These are phyloP conservation scores for Prunus campanulata DNA, from an alignment of 306 rosid genomes.

Conservation along the genomic window DNA sequence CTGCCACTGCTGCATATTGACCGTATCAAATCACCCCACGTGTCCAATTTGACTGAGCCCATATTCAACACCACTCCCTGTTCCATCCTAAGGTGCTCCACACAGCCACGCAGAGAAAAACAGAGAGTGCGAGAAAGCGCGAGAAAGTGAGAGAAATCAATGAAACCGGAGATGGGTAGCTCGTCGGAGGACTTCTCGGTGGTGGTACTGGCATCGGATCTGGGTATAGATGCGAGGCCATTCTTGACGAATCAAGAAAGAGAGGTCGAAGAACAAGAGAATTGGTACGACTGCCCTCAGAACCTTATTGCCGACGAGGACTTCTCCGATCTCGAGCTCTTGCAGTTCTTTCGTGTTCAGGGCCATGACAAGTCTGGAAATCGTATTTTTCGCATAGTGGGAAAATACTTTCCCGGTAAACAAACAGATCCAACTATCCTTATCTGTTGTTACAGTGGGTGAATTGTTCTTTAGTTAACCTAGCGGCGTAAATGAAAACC, in stretches of 20 bases:
- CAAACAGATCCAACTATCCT: not conserved
- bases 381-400: slow-evolving; percentile 73
- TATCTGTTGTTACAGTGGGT: not conserved
- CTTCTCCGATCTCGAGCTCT: slow-evolving; percentile 82
- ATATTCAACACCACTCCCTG: not conserved
- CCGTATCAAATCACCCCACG: not conserved
- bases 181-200: slow-evolving; percentile 84
- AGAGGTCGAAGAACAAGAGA: slow-evolving; percentile 47
- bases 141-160: not conserved
- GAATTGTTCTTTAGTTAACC: not conserved
- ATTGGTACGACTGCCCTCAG: slow-evolving; percentile 82
- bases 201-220: slow-evolving; percentile 70
- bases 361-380: slow-evolving; percentile 65
- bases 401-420: slow-evolving; percentile 85
- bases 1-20: not conserved
- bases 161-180: slow-evolving; percentile 46
- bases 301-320: slow-evolving; percentile 73
- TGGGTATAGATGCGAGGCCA: slow-evolving; percentile 75
- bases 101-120: not conserved
- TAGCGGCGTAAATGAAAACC: not conserved
- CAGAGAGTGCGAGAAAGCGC: not conserved
- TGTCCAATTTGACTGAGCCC: not conserved
- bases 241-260: slow-evolving; percentile 36
- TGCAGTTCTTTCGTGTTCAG: slow-evolving; percentile 64
- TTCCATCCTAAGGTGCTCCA: not conserved